Base-by-base conservation (phyloP, 371 early-diverging fungal species). In the Pancytospora epiphaga region DNA sequence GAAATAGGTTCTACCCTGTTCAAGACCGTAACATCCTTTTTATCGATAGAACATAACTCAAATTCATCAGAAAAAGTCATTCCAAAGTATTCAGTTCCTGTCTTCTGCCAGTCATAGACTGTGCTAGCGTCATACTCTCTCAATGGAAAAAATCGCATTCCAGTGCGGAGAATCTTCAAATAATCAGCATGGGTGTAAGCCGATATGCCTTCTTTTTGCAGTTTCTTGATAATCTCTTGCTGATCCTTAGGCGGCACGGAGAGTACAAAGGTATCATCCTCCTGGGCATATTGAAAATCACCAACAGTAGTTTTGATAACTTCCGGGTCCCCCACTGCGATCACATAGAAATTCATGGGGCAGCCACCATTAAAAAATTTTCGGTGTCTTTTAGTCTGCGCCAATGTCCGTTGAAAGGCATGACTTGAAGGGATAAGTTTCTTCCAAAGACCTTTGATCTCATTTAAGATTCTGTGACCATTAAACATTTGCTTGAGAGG, bases 61-160 rank as follows among this genome's bases (percentile, higher is more conserved):
- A 70, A 37, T 12, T 27, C 38, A 36, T 32, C 36, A 12, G 2
- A 3, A 40, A 66, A 57, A 1, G 22, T 9, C 12, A 69, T 25
- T 30, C 4, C 3, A 32, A 70, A 70, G 32, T 56, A 39, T 6
- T 70, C 70, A 50, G 66, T 56, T 18, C 62, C 66, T 25, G 22
- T 33, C 22, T 50, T 69, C 30, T 19, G 47, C 50, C 50, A 69
- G 34, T 37, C 60, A 29, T 12, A 60, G 9, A 29, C 60, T 9
- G 34, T 60, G 9, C 36, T 34, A 12, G 38, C 22, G 38, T 60
- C 60, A 43, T 29, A 60, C 9, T n/a, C 60, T 9, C 9, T 29
- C 9, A 60, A 29, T 9, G 60, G 60, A 6, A 19, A 6, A 30
- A 9, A 18, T 6, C 38, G 6, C 60, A 12, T 12, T 9, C 6